Evolutionary conservation across 2,329 filamentous ascomycete genomes (phyloP), one percentile per base, ranked within the genome.

Genomic region (Penicillium sp.): DNA sequence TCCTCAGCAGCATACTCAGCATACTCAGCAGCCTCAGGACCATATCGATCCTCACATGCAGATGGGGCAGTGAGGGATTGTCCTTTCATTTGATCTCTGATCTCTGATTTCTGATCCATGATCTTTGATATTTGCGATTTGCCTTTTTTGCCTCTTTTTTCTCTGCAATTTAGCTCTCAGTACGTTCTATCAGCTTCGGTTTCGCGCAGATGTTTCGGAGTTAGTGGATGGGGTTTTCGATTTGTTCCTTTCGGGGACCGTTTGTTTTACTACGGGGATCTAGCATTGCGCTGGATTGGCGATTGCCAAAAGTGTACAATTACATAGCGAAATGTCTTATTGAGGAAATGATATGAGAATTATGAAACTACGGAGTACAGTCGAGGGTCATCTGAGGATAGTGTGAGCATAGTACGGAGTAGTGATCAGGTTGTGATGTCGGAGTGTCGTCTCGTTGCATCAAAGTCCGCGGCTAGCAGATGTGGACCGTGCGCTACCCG

Each of bases 21-120:
- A 71, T 53, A 32, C 65, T 36, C 49, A 53, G 5, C 54, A 50
- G 3, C 52, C 56, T 7, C 53, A 66, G 24, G 68, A 70, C 43
- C 64, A 68, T 10, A 59, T 74, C 41, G 69, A 73, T 56, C 69
- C 68, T 13, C 68, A 67, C 9, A 70, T 75, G 64, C 72, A 74
- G 48, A 40, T 69, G 48, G 65, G 63, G 27, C 67, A 71, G 57
- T 72, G 62, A 54, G 38, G 38, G 34, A 46, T 24, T 31, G 18
- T 40, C 7, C 14, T 22, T 31, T 27, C 24, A 27, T 27, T 27
- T 27, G 24, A 27, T 27, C 24, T 27, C 8, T 27, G 24, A 27
- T 27, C 24, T 27, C 8, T 27, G 24, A 32, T 27, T 11, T 34
- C 14, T 42, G 24, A 16, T 27, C 18, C 18, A 18, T 18, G 5